Evolutionary conservation across 768 basidiomycete species (phyloP), one percentile per base, ranked within the genome.

Genomic region (Kwoniella pini): DNA sequence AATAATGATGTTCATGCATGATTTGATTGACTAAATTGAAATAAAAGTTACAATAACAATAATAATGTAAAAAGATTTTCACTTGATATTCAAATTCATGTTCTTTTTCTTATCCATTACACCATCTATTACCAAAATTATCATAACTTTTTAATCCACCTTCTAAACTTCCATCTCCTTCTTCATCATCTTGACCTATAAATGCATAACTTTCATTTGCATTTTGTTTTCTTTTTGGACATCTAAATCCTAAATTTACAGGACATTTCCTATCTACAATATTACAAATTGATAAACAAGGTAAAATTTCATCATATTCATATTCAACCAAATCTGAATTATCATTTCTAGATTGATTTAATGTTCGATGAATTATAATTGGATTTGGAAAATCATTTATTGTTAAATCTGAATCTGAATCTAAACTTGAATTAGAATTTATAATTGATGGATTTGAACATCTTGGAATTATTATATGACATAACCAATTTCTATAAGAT

Each of bases 401-500:
- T 27, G 60, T 28, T 26, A 19, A 19, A 44, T 26, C 27, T 60
- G 27, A 38, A 36, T 19, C 31, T 22, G 36, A 27, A 52, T 11
- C 31, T 38, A 38, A 27, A 36, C 11, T 22, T 28, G 31, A 33
- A 42, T 24, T 19, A n/a, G 40, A 15, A 17, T 15, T 10, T 10
- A 26, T 40, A 28, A 9, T 40, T 17, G 28, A 42, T 38, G 31
- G 57, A 56, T 17, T 52, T 33, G 38, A 27, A 42, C 77, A 78
- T 50, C 70, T 63, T 12, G 79, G 79, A 3, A 79, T 51, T 28
- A 73, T 26, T 10, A 65, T 53, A 22, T 69, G 58, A 52, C 79
- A 79, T 1, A 79, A 42, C 79, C 79, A 79, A 43, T 77, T 66
- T 10, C 77, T 51, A 45, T 79, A 79, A 2, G 70, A 67, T 19